Base-by-base conservation (phyloP, 1,284 basidiomycete species). In the Ceratobasidium sp. region DNA sequence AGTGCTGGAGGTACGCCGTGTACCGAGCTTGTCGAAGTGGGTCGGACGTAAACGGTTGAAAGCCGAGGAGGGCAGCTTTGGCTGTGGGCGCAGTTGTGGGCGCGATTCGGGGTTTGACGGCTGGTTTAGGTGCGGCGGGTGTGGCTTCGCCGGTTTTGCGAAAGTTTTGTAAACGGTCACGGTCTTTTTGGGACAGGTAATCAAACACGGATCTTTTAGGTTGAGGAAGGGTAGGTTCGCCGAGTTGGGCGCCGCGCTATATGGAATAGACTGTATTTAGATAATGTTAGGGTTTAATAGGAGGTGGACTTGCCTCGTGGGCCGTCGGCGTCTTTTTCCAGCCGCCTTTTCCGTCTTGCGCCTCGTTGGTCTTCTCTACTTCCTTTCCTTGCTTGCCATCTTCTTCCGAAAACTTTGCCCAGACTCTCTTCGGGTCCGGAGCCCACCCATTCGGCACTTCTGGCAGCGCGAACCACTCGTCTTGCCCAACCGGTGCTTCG, bases 101-200 rank as follows among this genome's bases (percentile, higher is more conserved):
- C 16, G 82, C 78, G 41, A 80, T 74, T 74, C 83, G 79, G 67
- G 80, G 67, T 48, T 81, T 66, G 55, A 79, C 73, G 55, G 79
- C 80, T 46, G 67, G 83, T 78, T 52, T 84, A 74, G 30, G 62
- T 1, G 77, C 65, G 16, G 74, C 35, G 18, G 78, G 62, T 23
- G 57, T 20, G 48, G 50, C 30, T 50, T 23, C 20, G 23, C 38
- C 20, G 20, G 75, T n/a, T 38, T 87, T 84, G 16, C 91, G 86
- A 35, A 93, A 88, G 12, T 89, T 88, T 78, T 94, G 91, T 2
- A 99, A 88, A 2, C 96, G 91, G 78, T 97, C 96, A 70, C 90
- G 89, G 81, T 97, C 95, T 83, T 96, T 97, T 80, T 93, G 90
- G 0, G 96, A 96, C 82, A 99, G 91, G 84, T 93, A 99, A 66